A percentile compares a stretch with the other conserved stretches of the same genome.
These are phyloP conservation scores for Fusarium vanettenii DNA, from an alignment of 2,329 filamentous ascomycete genomes.

Conservation along the genomic window DNA sequence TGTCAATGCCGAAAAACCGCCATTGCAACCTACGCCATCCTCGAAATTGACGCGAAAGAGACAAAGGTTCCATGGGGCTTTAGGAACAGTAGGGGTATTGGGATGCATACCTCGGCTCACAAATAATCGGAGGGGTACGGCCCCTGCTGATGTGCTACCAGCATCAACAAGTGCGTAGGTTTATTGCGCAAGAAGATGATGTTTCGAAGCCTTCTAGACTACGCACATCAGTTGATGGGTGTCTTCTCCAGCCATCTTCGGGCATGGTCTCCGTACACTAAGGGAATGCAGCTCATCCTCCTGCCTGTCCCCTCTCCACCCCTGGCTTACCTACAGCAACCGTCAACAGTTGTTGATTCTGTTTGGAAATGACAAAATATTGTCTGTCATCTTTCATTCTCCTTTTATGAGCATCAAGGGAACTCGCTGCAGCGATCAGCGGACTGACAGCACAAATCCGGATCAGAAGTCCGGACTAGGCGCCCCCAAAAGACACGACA, in stretches of 20 bases:
- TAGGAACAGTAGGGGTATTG: background rate
- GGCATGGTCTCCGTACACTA: background rate
- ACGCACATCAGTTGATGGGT: background rate
- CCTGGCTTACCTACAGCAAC: background rate
- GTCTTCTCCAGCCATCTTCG: background rate
- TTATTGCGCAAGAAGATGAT: background rate
- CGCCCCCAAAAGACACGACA: background rate
- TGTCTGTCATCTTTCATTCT: background rate
- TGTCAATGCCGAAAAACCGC: background rate
- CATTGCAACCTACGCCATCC: background rate
- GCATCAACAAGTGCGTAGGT: background rate
- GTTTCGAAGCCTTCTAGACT: constrained; percentile 15
- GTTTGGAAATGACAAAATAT: background rate
- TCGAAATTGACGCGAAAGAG: background rate
- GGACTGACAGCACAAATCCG: background rate
- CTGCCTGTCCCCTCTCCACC: background rate
- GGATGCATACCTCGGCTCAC: background rate
- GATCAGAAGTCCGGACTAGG: background rate
- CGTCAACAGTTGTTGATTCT: background rate
- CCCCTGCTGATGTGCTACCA: background rate
- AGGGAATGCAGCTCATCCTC: background rate
- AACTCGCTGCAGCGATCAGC: background rate
- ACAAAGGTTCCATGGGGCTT: constrained; percentile 14
- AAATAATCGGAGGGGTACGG: background rate
- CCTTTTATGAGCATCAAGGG: background rate